These are phyloP conservation scores for Dendrothele bispora DNA, from an alignment of 768 basidiomycete species.

Conservation along the genomic window DNA sequence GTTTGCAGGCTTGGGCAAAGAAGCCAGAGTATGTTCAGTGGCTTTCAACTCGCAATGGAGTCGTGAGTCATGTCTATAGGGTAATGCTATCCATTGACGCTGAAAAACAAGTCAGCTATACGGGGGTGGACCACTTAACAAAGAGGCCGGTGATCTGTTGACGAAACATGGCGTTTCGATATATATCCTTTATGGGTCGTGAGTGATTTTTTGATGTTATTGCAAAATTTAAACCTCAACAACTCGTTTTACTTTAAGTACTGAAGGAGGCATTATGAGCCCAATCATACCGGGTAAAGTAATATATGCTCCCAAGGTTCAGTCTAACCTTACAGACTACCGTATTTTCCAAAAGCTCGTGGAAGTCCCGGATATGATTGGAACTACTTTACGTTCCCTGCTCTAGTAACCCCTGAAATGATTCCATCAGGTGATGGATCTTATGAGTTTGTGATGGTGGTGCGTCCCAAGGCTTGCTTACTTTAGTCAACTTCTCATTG, in stretches of 20 bases:
- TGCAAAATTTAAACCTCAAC: background rate
- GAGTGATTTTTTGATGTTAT: slow-evolving; percentile 9
- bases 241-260: slow-evolving; percentile 5
- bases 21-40: slow-evolving; percentile 19
- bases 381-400: slow-evolving; percentile 33
- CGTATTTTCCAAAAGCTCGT: background rate
- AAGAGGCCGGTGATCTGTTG: slow-evolving; percentile 34
- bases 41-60: slow-evolving; percentile 32
- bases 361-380: slow-evolving; percentile 21
- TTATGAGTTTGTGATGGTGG: slow-evolving; percentile 11
- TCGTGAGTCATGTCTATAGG: slow-evolving; percentile 19
- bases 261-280: no score
- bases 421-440: slow-evolving; percentile 23
- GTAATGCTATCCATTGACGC: slow-evolving; percentile 4
- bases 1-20: slow-evolving; percentile 25
- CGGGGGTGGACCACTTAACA: slow-evolving; percentile 39
- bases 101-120: slow-evolving; percentile 23
- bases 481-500: no score
- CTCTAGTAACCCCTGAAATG: slow-evolving; percentile 23
- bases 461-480: slow-evolving; percentile 6
- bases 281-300: no score
- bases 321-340: background rate
- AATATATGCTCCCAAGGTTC: slow-evolving; percentile 2
- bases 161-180: slow-evolving; percentile 32
- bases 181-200: slow-evolving; percentile 33